A percentile compares a stretch with the other conserved stretches of the same genome.
Conservation (phyloP, 139 green algal species). For the Chlorella sp. region DNA sequence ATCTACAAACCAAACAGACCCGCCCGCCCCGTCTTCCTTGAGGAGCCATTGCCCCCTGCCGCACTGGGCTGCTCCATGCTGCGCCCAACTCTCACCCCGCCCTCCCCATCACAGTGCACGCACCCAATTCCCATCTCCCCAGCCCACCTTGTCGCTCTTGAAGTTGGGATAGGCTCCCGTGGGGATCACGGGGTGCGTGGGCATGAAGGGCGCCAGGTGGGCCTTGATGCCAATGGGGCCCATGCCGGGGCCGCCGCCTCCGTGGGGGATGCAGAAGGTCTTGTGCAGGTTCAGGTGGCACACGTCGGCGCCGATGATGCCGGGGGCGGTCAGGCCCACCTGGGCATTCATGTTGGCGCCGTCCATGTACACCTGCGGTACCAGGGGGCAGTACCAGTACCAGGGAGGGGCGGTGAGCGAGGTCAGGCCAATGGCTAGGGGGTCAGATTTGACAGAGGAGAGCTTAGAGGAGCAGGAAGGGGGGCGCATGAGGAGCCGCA, state of each 20-base stretch:
- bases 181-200: conserved; percentile 90
- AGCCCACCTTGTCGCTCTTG: conserved; percentile 52
- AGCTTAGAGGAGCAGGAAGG: not conserved
- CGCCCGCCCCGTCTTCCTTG: too few species aligned
- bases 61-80: too few species aligned
- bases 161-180: conserved; percentile 79
- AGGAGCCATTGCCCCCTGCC: too few species aligned
- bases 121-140: too few species aligned
- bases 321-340: conserved; percentile 97
- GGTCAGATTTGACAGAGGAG: not conserved
- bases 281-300: conserved; percentile 99
- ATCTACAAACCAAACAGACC: too few species aligned
- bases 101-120: not conserved
- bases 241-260: conserved; percentile 92
- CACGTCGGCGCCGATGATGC: conserved; percentile 98
- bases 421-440: not conserved
- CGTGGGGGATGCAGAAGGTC: conserved; percentile 99
- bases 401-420: not conserved
- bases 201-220: conserved; percentile 97
- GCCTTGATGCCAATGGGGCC: conserved; percentile 94
- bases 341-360: conserved; percentile 99
- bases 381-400: not conserved
- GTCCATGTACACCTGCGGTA: conserved; percentile 99
- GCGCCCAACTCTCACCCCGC: too few species aligned
- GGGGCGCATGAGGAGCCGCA: not conserved